Conservation (phyloP, 176 grass and related monocot genomes). For the Oryza rufipogon region DNA sequence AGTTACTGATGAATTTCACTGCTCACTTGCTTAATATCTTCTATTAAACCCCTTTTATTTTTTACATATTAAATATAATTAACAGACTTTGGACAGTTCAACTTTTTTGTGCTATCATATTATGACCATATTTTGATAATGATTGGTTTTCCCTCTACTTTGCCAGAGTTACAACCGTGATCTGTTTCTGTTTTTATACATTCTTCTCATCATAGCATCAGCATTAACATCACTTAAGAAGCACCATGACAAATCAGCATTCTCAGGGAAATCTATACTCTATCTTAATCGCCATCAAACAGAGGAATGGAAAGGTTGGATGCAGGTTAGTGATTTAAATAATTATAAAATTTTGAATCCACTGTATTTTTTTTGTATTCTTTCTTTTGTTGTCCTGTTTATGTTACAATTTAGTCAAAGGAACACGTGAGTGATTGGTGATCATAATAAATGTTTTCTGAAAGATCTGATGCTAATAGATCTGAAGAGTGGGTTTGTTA, state of each 20-base stretch:
- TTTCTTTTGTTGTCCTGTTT: background rate
- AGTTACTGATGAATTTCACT: background rate
- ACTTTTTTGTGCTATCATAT: background rate
- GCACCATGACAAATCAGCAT: slow-evolving; percentile 75
- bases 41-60: background rate
- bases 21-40: slow-evolving; percentile 8
- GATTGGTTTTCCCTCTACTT: slow-evolving; percentile 26
- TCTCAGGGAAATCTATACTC: slow-evolving; percentile 70
- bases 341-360: background rate
- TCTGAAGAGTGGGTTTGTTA: background rate
- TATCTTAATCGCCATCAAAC: slow-evolving; percentile 90
- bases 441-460: background rate
- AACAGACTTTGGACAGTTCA: background rate
- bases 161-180: slow-evolving; percentile 80
- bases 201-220: slow-evolving; percentile 80
- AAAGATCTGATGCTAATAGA: background rate
- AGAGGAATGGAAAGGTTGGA: slow-evolving; percentile 94
- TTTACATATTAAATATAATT: background rate
- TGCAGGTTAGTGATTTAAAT: slow-evolving; percentile 68
- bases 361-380: slow-evolving; percentile 8
- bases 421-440: background rate
- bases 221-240: slow-evolving; percentile 75
- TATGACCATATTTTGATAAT: slow-evolving; percentile 17
- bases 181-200: slow-evolving; percentile 90
- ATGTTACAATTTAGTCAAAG: background rate